phyloP scores from a whole-genome alignment of 495 filamentous ascomycete species.

The Acidomyces sp. region DNA sequence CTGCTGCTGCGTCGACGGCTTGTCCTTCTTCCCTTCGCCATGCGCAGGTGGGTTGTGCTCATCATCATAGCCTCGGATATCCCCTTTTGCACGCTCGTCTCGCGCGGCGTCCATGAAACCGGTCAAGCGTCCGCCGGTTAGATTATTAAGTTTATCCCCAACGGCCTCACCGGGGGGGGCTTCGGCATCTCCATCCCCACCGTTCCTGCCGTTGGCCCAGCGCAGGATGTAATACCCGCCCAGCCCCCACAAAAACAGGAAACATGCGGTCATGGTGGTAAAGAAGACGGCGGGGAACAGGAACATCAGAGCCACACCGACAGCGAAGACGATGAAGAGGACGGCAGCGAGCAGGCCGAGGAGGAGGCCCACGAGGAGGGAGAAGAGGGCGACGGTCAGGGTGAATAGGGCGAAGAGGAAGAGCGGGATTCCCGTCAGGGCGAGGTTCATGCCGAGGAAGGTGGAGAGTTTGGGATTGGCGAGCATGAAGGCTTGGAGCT shows the following conservation, averaged over 20 bases:
- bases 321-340: constrained; percentile 48
- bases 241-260: constrained; percentile 51
- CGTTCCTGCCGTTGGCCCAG: constrained; percentile 29
- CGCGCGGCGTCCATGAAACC: constrained; percentile 23
- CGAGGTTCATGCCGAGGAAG: constrained; percentile 43
- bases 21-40: constrained; percentile 1
- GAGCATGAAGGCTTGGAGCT: constrained; percentile 25
- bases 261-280: constrained; percentile 40
- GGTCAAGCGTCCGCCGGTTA: constrained; percentile 28
- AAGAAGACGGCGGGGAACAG: constrained; percentile 50
- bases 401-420: constrained; percentile 48
- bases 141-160: constrained; percentile 28
- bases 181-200: constrained; percentile 11
- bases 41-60: constrained; percentile 8
- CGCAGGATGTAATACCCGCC: constrained; percentile 42
- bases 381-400: constrained; percentile 41
- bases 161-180: constrained; percentile 23
- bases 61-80: constrained; percentile 8
- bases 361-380: constrained; percentile 39
- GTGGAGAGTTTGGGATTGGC: constrained; percentile 31
- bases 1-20: constrained; percentile 4
- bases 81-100: constrained; percentile 6
- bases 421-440: constrained; percentile 45
- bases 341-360: constrained; percentile 34
- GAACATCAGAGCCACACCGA: constrained; percentile 47